These are phyloP conservation scores for Camellia granthamiana DNA, from an alignment of 148 eudicot species.

Conservation along the genomic window DNA sequence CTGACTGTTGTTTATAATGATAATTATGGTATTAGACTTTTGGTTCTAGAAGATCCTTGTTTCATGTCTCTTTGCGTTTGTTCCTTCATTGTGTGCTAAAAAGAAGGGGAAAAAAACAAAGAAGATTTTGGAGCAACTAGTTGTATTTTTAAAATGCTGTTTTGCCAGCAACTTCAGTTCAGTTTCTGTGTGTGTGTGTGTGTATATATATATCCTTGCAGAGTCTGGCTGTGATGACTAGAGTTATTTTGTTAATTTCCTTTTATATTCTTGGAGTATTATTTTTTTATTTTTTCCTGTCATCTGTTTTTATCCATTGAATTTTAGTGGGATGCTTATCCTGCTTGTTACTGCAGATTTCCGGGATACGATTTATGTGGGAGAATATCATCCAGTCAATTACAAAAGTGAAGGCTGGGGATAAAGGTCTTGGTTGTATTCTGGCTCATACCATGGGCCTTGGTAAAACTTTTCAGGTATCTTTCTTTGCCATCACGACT, in stretches of 20 bases:
- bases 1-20: too few species aligned
- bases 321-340: not conserved
- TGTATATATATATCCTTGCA: not conserved
- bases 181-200: not conserved
- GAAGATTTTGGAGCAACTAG: not conserved
- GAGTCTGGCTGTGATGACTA: not conserved
- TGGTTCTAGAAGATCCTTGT: not conserved
- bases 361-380: conserved; percentile 98
- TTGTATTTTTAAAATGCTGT: not conserved
- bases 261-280: not conserved
- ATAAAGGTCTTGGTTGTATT: conserved; percentile 98
- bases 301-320: not conserved
- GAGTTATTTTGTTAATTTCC: not conserved
- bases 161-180: not conserved
- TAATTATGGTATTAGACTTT: too few species aligned
- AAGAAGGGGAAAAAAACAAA: too few species aligned
- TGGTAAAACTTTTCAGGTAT: conserved; percentile 99
- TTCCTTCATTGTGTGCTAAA: not conserved
- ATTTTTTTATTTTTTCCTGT: not conserved
- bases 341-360: conserved; percentile 48
- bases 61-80: not conserved
- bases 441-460: conserved; percentile 99
- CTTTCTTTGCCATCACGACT: not conserved
- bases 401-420: conserved; percentile 78
- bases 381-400: conserved; percentile 87